These are phyloP conservation scores for Anacardium occidentale DNA, from an alignment of 345 rosid genomes.

Conservation along the genomic window DNA sequence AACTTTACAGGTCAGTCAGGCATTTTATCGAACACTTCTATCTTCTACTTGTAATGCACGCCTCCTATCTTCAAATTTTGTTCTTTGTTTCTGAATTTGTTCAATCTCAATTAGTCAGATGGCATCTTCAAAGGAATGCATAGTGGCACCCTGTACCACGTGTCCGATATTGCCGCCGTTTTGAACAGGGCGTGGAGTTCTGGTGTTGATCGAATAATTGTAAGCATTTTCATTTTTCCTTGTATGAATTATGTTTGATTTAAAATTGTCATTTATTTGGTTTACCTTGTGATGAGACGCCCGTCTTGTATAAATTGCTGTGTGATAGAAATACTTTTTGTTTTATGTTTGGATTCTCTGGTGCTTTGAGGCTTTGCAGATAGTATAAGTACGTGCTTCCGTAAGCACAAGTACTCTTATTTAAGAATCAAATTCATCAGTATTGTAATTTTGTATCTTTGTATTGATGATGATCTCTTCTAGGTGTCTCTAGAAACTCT, in stretches of 20 bases:
- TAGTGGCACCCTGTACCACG: slow-evolving; percentile 78
- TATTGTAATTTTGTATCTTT: too few relatives aligned
- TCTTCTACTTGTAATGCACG: background rate
- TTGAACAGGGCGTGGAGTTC: slow-evolving; percentile 87
- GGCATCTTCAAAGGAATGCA: slow-evolving; percentile 95
- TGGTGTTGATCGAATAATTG: slow-evolving; percentile 93
- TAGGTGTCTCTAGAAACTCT: too few relatives aligned
- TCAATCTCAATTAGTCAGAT: slow-evolving; percentile 41
- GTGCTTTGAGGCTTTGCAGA: too few relatives aligned
- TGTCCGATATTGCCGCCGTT: slow-evolving; percentile 66
- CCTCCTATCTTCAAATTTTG: background rate
- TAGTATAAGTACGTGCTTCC: too few relatives aligned
- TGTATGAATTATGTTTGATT: background rate
- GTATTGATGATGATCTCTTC: too few relatives aligned
- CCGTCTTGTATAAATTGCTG: too few relatives aligned
- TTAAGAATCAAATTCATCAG: too few relatives aligned
- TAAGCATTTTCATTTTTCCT: slow-evolving; percentile 26
- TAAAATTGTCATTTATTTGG: too few relatives aligned
- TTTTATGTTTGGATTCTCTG: too few relatives aligned
- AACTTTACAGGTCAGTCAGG: slow-evolving; percentile 88
- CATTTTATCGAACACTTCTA: slow-evolving; percentile 58
- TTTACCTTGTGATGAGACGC: too few relatives aligned
- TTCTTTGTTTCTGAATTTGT: slow-evolving; percentile 2
- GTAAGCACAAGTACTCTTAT: too few relatives aligned
- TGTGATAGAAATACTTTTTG: too few relatives aligned